Evolutionary conservation across 257 asterid species (phyloP), one percentile per base, ranked within the genome.

Genomic region (Przewalskia tangutica): DNA sequence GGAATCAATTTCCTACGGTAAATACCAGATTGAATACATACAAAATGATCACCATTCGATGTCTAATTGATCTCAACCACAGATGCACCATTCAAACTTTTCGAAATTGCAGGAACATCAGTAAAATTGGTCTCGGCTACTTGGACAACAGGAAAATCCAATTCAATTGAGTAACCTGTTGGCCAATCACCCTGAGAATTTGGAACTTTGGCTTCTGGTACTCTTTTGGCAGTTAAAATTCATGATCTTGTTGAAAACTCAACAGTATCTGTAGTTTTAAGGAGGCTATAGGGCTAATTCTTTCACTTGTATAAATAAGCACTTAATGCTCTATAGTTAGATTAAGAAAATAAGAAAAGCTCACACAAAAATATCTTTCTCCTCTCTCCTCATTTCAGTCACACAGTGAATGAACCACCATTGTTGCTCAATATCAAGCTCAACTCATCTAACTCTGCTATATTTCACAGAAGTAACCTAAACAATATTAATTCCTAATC

Each of bases 221-320:
- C 86, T 86, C 87, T 89, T 84, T 89, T 93, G 5, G 98, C 99
- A 1, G 87, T 90, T 79, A 96, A 86, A 75, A 85, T 89, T 80
- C 99, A 98, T 0, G 98, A 91, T 64, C 88, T 88, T 0, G 98
- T 92, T 46, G 65, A 85, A 88, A 90, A 96, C 89, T 93, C 98
- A 59, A 92, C 79, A 13, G 12, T 42, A 81, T 91, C 32, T 1
- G 32, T 88, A 56, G 95, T 86, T 79, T 93, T 77, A 86, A 89
- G 91, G 71, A 91, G 53, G 64, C 80, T 90, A 85, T 83, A 65
- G 0, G 88, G n/a, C n/a, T n/a, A n/a, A n/a, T n/a, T n/a, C n/a
- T n/a, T n/a, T n/a, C n/a, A n/a, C n/a, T n/a, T n/a, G n/a, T n/a
- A n/a, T n/a, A n/a, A n/a, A n/a, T n/a, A n/a, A n/a, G n/a, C n/a